Evolutionary conservation across 75 land plant species (phyloP), one percentile per base, ranked within the genome.

Genomic region (Selaginella tamariscina): DNA sequence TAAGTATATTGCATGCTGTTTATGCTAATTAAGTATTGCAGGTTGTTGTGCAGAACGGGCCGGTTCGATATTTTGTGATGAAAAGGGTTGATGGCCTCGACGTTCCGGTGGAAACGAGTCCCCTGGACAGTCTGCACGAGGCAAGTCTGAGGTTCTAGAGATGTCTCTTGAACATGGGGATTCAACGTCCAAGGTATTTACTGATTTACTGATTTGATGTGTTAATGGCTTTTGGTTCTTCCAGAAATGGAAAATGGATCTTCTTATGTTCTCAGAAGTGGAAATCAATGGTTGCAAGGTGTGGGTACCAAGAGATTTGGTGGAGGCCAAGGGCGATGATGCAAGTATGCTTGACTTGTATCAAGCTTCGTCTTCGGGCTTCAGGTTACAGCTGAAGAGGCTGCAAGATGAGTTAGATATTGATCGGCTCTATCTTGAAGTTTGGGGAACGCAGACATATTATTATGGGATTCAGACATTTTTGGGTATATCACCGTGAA

Each of bases 261-360:
- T 5, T 39, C 49, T 39, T 39, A 5, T 39, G 49, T 39, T 39
- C 15, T 5, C 49, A 39, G 5, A 39, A 39, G 49, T 39, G 49
- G 49, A 39, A 39, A 39, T 39, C 5, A 39, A 39, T 39, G 49
- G 49, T 39, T 15, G 49, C 49, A 39, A 39, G 49, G 11, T 39
- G 49, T 39, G 49, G 49, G 49, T 39, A 39, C 49, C 49, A 39
- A 39, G 49, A 39, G 49, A 39, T 39, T 39, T 39, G 49, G 49
- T 39, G 49, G 49, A 39, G 49, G 49, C 49, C 49, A 39, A 39
- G 49, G 49, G 49, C 15, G n/a, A n/a, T n/a, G n/a, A n/a, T n/a
- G n/a, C n/a, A n/a, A n/a, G n/a, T n/a, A n/a, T n/a, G n/a, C n/a
- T n/a, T n/a, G n/a, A n/a, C n/a, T n/a, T n/a, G n/a, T n/a, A 39